Conservation (phyloP, 352 stramenopile genomes). For the Pythium phragmiticola region DNA sequence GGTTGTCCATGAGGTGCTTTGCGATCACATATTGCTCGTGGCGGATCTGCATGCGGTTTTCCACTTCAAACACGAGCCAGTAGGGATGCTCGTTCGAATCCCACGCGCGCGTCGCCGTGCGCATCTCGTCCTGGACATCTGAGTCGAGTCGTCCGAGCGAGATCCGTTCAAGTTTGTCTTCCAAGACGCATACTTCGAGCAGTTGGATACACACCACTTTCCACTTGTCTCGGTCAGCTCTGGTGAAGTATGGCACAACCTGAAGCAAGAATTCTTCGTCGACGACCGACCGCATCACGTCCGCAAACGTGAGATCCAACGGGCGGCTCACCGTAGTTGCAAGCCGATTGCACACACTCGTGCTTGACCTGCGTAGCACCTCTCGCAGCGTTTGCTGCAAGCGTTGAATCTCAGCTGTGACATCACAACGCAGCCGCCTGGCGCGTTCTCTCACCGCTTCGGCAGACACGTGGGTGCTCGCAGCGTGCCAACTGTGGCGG, state of each 20-base stretch:
- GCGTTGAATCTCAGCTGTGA: not conserved
- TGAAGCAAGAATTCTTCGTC: constrained; percentile 34
- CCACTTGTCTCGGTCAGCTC: constrained; percentile 21
- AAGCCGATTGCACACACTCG: not conserved
- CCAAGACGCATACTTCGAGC: constrained; percentile 72
- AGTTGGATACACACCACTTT: constrained; percentile 26
- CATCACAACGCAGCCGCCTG: not conserved
- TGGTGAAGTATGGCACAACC: constrained; percentile 30
- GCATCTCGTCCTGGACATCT: constrained; percentile 59
- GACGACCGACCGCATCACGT: constrained; percentile 20
- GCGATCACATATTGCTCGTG: constrained; percentile 79
- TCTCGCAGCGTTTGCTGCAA: not conserved
- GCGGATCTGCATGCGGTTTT: constrained; percentile 76
- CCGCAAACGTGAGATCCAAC: not conserved
- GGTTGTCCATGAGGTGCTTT: constrained; percentile 65
- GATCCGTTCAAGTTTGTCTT: constrained; percentile 71
- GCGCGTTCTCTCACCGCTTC: not conserved
- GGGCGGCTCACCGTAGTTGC: not conserved
- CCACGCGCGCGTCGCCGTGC: constrained; percentile 40
- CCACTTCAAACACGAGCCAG: constrained; percentile 89
- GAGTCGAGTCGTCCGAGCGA: not conserved
- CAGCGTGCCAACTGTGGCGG: not conserved
- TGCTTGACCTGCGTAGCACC: not conserved
- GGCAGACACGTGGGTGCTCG: not conserved
- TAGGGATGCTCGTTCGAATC: constrained; percentile 50